phyloP scores from a whole-genome alignment of 257 asterid genomes.

The Solanum verrucosum region DNA sequence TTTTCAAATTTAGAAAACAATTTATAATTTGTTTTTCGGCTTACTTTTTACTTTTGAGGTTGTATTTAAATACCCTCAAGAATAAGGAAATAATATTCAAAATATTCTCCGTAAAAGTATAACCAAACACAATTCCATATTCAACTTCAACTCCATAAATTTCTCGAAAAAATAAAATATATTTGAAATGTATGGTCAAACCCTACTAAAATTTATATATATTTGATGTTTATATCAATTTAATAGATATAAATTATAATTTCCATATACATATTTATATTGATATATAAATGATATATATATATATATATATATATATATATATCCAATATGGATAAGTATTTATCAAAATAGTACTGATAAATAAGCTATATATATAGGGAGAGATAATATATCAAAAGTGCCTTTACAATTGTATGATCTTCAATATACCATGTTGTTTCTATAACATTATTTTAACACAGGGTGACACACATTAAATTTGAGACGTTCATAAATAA shows the following conservation, averaged over 20 bases:
- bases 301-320: too few species aligned
- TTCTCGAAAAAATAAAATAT: not conserved
- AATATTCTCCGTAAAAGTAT: not conserved
- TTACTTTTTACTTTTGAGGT: too few species aligned
- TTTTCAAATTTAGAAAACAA: too few species aligned
- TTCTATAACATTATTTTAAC: not conserved
- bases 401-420: not conserved
- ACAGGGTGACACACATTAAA: not conserved
- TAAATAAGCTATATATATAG: too few species aligned
- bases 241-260: not conserved
- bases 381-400: not conserved
- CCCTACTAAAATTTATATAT: not conserved
- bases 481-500: not conserved
- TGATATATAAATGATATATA: too few species aligned
- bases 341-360: not conserved
- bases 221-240: not conserved
- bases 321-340: not conserved
- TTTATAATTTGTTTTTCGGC: too few species aligned
- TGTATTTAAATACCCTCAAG: not conserved
- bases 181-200: not conserved
- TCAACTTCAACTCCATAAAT: not conserved
- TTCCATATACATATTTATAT: not conserved
- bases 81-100: too few species aligned
- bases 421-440: not conserved
- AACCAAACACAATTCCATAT: not conserved